Base-by-base conservation (phyloP, 2,329 filamentous ascomycete genomes). In the Colletotrichum musae region DNA sequence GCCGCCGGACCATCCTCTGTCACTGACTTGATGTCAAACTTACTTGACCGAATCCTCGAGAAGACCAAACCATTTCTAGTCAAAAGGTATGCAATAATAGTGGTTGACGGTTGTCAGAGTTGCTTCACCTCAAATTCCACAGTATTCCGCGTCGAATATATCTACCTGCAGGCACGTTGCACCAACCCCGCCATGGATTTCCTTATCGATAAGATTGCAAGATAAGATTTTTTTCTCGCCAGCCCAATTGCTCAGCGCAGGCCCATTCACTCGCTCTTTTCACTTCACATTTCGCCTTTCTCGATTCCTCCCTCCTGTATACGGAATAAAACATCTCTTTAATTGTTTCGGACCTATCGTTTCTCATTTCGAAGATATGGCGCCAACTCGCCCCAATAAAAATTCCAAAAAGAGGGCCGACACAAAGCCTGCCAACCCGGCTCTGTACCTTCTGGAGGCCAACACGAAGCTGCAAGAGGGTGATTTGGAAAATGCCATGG, bases 391-490 rank as follows among this genome's bases (percentile, higher is more conserved):
- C 73, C 79, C 82, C 57, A 78, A 74, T 71, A 82, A 80, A 73
- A 81, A 79, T 63, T 72, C 72, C 53, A 80, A 80, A 71, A 75
- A 76, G 52, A 76, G 77, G 65, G 74, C 77, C 53, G 75, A 73
- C 50, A 71, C 72, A 45, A 71, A 75, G 70, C 26, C 74, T 72
- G 72, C 67, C 65, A 68, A 71, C 51, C 62, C 72, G 18, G 75
- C 68, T 72, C 75, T 75, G 10, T 73, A 79, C 21, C 76, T 84
- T 67, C 71, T 74, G 68, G 81, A 83, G 63, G 82, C 82, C 41
- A 80, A 81, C 36, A 81, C 81, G 26, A 81, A 83, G 53, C 77
- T 84, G 47, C 78, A 80, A 67, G 80, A 83, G 10, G 82, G 82
- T 56, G 82, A 82, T 64, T 65, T 84, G 61, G 80, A 84, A 47